Base-by-base conservation (phyloP, 1,284 basidiomycete species). In the Singerocomus inundabilis region DNA sequence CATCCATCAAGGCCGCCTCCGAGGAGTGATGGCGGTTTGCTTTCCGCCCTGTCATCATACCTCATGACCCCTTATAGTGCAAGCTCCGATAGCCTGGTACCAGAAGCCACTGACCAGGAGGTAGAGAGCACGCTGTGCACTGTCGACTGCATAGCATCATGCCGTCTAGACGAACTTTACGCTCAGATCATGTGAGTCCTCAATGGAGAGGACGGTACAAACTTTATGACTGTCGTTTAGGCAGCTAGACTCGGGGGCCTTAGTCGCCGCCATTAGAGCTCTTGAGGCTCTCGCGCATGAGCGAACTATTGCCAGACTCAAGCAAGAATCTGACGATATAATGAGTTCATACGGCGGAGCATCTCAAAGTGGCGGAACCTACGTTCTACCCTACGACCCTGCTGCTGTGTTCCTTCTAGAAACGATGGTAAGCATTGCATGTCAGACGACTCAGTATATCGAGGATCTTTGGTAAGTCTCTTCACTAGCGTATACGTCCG, bases 31-130 rank as follows among this genome's bases (percentile, higher is more conserved):
- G 89, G 89, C 9, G 97, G 97, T 16, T 75, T 99, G 24, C 77
- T 99, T 21, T 98, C 94, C 24, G 87, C 97, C 0, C 71, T 99
- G 43, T 98, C 96, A 2, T 97, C 93, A 1, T 99, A 99, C 69
- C 78, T 99, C 52, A 85, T 99, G 75, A 97, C 95, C 13, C 97
- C 97, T 1, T 98, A 98, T 64, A 80, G 81, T 25, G 70, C 81
- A 21, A 84, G 80, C 59, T 75, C 79, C 7, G 91, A 94, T 25
- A 76, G 81, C 16, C 70, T 86, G 13, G 80, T 92, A 3, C 90
- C 92, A 10, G 86, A 91, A 51, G 89, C 87, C 26, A 92, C 88
- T 0, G 90, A 94, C 25, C 79, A 88, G 26, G 95, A 99, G 60
- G 76, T 98, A 18, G 97, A 99, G 70, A 94, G 88, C 52, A 97